Evolutionary conservation across 495 filamentous ascomycete species (phyloP).

Genomic region (Neurospora sp.): DNA sequence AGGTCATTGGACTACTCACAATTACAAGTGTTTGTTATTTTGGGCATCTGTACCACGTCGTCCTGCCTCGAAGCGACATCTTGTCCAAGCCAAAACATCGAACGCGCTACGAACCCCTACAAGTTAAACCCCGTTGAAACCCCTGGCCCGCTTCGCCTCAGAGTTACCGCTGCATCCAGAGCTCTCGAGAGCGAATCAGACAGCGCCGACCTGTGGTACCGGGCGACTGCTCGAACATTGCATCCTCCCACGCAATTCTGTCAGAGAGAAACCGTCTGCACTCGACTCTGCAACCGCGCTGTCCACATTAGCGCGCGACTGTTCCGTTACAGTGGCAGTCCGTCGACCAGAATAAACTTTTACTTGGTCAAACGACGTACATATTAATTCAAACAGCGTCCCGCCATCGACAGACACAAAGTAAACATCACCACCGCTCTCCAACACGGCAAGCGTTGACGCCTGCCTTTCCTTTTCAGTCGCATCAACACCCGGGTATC

Average conservation of each 20-base stretch:
- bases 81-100: conserved; percentile 6
- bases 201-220: conserved; percentile 18
- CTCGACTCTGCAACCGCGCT: conserved; percentile 5
- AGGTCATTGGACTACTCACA: neutral
- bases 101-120: neutral
- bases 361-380: neutral
- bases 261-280: neutral
- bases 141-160: conserved; percentile 19
- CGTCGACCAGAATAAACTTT: neutral
- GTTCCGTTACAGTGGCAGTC: neutral
- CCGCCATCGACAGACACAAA: neutral
- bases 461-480: neutral
- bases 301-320: neutral
- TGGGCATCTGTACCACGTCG: neutral
- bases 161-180: conserved; percentile 24
- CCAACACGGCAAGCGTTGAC: neutral
- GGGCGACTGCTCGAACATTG: conserved; percentile 29
- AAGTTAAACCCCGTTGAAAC: neutral
- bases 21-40: neutral
- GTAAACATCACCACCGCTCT: neutral
- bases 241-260: neutral
- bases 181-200: conserved; percentile 24
- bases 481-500: neutral
- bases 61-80: conserved; percentile 1
- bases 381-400: neutral